Conservation (phyloP, 768 basidiomycete species). For the Serpula lacrymans region DNA sequence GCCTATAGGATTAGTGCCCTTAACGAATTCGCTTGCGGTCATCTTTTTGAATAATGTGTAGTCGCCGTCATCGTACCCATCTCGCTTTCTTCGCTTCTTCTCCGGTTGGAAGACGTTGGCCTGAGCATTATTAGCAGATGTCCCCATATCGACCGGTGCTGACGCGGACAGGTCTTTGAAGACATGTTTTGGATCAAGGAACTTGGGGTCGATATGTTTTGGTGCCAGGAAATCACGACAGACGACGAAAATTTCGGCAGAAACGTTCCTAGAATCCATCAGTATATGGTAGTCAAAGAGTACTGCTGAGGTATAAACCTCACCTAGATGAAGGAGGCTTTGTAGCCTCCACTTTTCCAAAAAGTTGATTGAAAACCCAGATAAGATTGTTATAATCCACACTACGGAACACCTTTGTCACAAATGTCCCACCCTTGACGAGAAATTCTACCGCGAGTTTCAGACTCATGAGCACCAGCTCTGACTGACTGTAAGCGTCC, state of each 20-base stretch:
- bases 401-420: constrained; percentile 98
- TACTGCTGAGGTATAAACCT: constrained; percentile 15
- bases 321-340: constrained; percentile 97
- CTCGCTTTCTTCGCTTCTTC: constrained; percentile 89
- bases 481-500: constrained; percentile 95
- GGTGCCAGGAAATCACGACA: constrained; percentile 95
- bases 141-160: constrained; percentile 46
- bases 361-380: constrained; percentile 98
- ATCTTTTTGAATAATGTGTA: constrained; percentile 82
- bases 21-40: constrained; percentile 69
- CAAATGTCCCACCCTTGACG: constrained; percentile 88
- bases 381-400: constrained; percentile 97
- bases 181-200: constrained; percentile 95
- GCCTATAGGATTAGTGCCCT: constrained; percentile 66
- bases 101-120: constrained; percentile 96
- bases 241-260: constrained; percentile 99
- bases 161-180: constrained; percentile 83
- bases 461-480: constrained; percentile 92
- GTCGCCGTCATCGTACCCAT: constrained; percentile 94
- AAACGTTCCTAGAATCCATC: constrained; percentile 83
- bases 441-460: constrained; percentile 96
- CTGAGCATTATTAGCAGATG: constrained; percentile 63
- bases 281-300: background rate
- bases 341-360: constrained; percentile 95
- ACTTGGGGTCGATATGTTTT: constrained; percentile 94